Evolutionary conservation across 192 early-diverging fungal genomes (phyloP).

Genomic region (Rhizophagus clarus): DNA sequence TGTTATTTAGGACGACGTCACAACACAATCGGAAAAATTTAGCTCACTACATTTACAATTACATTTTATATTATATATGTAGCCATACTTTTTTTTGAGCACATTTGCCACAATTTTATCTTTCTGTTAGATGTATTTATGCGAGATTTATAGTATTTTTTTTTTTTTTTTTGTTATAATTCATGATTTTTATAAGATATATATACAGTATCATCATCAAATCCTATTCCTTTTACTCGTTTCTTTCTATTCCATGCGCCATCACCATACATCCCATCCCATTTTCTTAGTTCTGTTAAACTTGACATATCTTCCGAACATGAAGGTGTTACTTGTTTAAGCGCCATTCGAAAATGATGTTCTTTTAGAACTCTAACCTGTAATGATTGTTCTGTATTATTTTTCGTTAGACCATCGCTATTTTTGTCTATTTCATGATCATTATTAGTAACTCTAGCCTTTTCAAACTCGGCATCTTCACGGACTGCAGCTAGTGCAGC

Average conservation of each 20-base stretch:
- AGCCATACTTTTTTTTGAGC: no score
- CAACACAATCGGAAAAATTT: no score
- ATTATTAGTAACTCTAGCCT: conserved; percentile 22
- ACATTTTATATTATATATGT: no score
- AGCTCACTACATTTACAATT: no score
- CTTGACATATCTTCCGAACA: conserved; percentile 90
- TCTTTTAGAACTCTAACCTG: conserved; percentile 38
- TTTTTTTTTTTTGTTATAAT: no score
- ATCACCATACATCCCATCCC: conserved; percentile 88
- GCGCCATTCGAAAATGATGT: conserved; percentile 83
- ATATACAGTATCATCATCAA: conserved; percentile 33
- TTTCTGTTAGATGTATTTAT: no score
- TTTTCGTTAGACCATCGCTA: background rate
- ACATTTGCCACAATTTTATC: no score
- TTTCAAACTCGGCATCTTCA: conserved; percentile 58
- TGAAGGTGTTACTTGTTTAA: conserved; percentile 83
- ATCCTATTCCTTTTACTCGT: conserved; percentile 56
- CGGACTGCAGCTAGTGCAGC: conserved; percentile 73
- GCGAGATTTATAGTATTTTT: no score
- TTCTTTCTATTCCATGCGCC: conserved; percentile 56
- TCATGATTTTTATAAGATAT: background rate
- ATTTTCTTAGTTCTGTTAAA: conserved; percentile 86
- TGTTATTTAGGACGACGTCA: no score
- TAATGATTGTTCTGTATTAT: conserved; percentile 7
- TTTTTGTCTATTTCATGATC: conserved; percentile 8